These are phyloP conservation scores for Melanomma pulvis-pyrius DNA, from an alignment of 495 filamentous ascomycete genomes.

Conservation along the genomic window DNA sequence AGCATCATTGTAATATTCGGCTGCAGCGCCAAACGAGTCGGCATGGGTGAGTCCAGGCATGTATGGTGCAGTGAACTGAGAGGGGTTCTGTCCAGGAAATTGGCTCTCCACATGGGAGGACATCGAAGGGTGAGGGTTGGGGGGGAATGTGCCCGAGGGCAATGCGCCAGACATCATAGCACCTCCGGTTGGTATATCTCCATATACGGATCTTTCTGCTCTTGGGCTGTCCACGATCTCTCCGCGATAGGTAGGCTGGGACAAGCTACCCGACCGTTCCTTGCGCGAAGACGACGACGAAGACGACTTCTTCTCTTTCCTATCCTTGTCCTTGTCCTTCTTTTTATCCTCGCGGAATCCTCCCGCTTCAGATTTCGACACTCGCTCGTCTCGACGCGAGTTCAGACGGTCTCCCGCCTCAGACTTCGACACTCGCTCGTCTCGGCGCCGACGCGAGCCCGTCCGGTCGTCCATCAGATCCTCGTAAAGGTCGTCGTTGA, in stretches of 20 bases:
- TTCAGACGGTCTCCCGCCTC: slow-evolving; percentile 26
- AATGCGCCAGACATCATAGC: slow-evolving; percentile 36
- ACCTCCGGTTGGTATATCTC: slow-evolving; percentile 42
- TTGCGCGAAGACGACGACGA: slow-evolving; percentile 18
- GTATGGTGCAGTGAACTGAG: slow-evolving; percentile 51
- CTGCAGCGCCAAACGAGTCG: slow-evolving; percentile 57
- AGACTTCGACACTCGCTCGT: slow-evolving; percentile 29
- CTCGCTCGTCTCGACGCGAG: slow-evolving; percentile 34
- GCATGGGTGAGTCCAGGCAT: slow-evolving; percentile 47
- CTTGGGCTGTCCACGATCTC: slow-evolving; percentile 21
- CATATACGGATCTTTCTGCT: slow-evolving; percentile 39
- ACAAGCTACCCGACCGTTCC: slow-evolving; percentile 23
- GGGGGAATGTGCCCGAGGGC: slow-evolving; percentile 16
- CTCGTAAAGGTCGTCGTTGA: slow-evolving; percentile 31
- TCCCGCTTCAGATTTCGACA: not conserved
- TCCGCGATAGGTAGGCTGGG: slow-evolving; percentile 18
- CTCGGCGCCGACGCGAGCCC: slow-evolving; percentile 18
- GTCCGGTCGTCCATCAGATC: slow-evolving; percentile 17
- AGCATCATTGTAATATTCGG: slow-evolving; percentile 69
- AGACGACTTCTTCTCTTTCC: slow-evolving; percentile 19
- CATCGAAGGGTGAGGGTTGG: slow-evolving; percentile 40
- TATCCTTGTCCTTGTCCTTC: slow-evolving; percentile 27
- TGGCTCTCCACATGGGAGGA: slow-evolving; percentile 60
- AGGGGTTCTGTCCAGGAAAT: slow-evolving; percentile 62
- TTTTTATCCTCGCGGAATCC: slow-evolving; percentile 29